A percentile compares a stretch with the other conserved stretches of the same genome.
phyloP scores from a whole-genome alignment of 2,329 filamentous ascomycete species.

The Lachnellula hyalina region DNA sequence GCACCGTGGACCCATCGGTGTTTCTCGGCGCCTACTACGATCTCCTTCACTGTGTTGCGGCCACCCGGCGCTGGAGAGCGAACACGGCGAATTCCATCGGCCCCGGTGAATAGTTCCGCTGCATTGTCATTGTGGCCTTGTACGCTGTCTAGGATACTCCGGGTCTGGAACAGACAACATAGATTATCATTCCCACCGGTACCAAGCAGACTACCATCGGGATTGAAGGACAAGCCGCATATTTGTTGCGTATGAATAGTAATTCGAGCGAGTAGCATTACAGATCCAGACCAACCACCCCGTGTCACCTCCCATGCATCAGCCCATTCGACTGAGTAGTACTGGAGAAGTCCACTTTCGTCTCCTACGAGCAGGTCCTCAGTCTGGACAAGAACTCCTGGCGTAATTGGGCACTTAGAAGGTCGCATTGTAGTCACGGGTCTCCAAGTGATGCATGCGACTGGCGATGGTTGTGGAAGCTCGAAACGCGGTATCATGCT shows the following conservation, averaged over 20 bases:
- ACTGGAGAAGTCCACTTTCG: constrained; percentile 74
- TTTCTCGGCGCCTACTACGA: constrained; percentile 54
- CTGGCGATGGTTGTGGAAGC: constrained; percentile 61
- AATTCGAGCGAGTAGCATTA: constrained; percentile 73
- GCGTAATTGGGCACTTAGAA: constrained; percentile 42
- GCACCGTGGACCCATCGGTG: constrained; percentile 76
- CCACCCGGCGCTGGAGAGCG: constrained; percentile 26
- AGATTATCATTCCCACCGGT: constrained; percentile 91
- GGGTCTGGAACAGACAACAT: constrained; percentile 70
- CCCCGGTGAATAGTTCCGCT: constrained; percentile 18
- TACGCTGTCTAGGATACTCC: constrained; percentile 15
- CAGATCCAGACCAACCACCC: constrained; percentile 69
- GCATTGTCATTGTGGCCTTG: constrained; percentile 6
- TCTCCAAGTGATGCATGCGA: constrained; percentile 79
- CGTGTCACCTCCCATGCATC: constrained; percentile 54
- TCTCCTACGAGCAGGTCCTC: constrained; percentile 88
- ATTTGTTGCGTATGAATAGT: constrained; percentile 81
- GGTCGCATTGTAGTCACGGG: constrained; percentile 52
- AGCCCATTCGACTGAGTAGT: constrained; percentile 87
- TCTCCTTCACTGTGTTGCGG: constrained; percentile 36
- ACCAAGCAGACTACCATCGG: constrained; percentile 69
- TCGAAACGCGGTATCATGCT: constrained; percentile 65
- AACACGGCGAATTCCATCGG: constrained; percentile 29
- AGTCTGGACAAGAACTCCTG: constrained; percentile 51
- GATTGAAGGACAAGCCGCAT: constrained; percentile 87